Conservation (phyloP, 2,329 filamentous ascomycete species). For the Trichoderma asperellum region DNA sequence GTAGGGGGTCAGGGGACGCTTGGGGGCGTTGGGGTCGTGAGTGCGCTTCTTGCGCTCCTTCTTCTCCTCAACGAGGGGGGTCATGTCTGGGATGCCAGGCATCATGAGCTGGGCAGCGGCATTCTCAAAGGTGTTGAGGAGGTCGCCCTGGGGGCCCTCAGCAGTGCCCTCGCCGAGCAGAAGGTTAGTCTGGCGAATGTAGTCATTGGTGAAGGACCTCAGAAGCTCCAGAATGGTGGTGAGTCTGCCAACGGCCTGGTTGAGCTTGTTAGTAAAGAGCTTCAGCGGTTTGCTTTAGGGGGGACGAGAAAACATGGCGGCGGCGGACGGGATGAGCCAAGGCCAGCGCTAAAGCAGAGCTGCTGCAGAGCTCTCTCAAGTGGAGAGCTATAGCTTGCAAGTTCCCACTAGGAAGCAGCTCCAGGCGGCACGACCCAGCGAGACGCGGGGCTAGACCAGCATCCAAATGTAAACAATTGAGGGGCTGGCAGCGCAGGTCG, state of each 20-base stretch:
- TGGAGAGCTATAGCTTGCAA: neutral
- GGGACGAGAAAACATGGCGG: neutral
- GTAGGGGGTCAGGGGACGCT: slow-evolving; percentile 91
- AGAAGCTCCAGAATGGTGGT: slow-evolving; percentile 79
- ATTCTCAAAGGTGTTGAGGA: slow-evolving; percentile 59
- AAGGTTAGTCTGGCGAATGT: slow-evolving; percentile 85
- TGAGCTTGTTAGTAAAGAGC: slow-evolving; percentile 42
- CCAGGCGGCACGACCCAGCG: slow-evolving; percentile 16
- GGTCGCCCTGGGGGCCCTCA: slow-evolving; percentile 51
- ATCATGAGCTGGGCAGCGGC: slow-evolving; percentile 52
- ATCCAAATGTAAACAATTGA: slow-evolving; percentile 33
- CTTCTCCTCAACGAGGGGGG: slow-evolving; percentile 65
- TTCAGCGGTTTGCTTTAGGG: neutral
- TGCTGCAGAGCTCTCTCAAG: neutral
- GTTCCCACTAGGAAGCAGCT: neutral
- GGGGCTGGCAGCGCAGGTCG: slow-evolving; percentile 13
- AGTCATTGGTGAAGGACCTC: slow-evolving; percentile 78
- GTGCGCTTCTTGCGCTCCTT: slow-evolving; percentile 89
- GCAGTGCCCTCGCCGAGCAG: slow-evolving; percentile 69
- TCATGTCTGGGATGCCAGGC: slow-evolving; percentile 42
- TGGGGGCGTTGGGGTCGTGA: slow-evolving; percentile 90
- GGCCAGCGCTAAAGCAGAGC: neutral
- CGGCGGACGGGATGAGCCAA: neutral
- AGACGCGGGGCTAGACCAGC: slow-evolving; percentile 29
- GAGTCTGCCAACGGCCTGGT: slow-evolving; percentile 60